Percentiles rank a stretch among this genome's conserved stretches.
Evolutionary conservation across 169 alveolate species (phyloP).

Genomic region (Eimeria tenella): DNA sequence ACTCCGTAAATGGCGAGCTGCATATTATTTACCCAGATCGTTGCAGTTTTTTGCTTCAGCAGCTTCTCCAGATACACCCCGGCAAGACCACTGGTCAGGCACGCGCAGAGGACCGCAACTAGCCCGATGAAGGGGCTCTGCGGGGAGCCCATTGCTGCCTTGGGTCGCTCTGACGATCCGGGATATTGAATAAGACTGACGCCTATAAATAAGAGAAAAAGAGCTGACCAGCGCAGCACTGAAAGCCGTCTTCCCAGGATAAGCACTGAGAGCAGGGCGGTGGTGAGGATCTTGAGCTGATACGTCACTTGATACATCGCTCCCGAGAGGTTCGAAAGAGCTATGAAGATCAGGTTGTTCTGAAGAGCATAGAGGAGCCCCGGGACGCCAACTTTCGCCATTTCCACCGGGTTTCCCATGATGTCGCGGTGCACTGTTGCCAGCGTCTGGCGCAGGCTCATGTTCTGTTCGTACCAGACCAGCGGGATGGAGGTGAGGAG

Average conservation of each 20-base stretch:
- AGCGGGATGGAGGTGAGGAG: conserved; percentile 31
- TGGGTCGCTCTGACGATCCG: background rate
- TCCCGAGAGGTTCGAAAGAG: conserved; percentile 85
- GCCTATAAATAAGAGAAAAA: conserved; percentile 81
- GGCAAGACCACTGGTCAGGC: conserved; percentile 88
- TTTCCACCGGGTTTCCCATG: conserved; percentile 17
- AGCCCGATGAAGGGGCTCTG: conserved; percentile 81
- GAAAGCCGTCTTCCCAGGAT: conserved; percentile 79
- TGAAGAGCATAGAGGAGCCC: conserved; percentile 86
- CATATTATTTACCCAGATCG: conserved; percentile 85
- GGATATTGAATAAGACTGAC: conserved; percentile 81
- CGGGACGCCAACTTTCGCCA: conserved; percentile 83
- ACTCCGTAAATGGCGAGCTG: conserved; percentile 87
- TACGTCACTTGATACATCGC: conserved; percentile 87
- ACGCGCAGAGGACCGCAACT: conserved; percentile 87
- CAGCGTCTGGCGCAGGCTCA: conserved; percentile 18
- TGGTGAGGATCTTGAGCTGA: conserved; percentile 86
- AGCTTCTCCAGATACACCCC: conserved; percentile 86
- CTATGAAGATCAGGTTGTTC: conserved; percentile 85
- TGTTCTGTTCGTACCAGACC: conserved; percentile 51
- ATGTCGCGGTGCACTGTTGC: background rate
- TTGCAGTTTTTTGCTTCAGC: conserved; percentile 81
- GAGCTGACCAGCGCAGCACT: conserved; percentile 78
- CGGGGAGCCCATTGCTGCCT: conserved; percentile 28
- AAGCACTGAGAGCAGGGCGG: conserved; percentile 85